Conservation (phyloP, 225 moss, liverwort and hornwort genomes). For the Pleurozium schreberi region DNA sequence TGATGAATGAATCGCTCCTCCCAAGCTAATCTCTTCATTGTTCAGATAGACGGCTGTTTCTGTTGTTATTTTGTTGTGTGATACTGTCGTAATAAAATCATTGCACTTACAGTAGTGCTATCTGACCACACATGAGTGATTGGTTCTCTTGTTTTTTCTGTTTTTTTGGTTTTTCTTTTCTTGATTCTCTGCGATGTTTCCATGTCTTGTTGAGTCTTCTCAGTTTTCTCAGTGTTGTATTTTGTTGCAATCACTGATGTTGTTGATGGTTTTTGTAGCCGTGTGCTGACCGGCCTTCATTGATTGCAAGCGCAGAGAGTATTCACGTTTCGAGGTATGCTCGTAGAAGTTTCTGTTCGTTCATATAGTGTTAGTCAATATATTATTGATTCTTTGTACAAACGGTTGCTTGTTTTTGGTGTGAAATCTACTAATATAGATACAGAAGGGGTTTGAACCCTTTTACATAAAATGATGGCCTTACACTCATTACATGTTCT, state of each 20-base stretch:
- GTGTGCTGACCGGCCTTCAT: constrained; percentile 21
- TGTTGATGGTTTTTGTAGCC: neutral
- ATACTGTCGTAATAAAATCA: constrained; percentile 2
- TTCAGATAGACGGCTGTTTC: neutral
- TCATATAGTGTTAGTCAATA: neutral
- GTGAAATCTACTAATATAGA: neutral
- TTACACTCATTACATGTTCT: neutral
- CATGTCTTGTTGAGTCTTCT: neutral
- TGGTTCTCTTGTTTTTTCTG: neutral
- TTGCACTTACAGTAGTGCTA: neutral
- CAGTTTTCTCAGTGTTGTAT: neutral
- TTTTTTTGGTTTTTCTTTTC: neutral
- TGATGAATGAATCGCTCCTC: neutral
- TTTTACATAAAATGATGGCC: neutral
- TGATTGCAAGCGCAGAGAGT: constrained; percentile 25
- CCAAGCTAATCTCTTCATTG: neutral
- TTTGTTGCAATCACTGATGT: neutral
- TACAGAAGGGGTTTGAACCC: neutral
- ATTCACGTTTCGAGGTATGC: constrained; percentile 38
- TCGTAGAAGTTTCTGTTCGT: neutral
- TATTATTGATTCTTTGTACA: neutral
- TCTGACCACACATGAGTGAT: neutral
- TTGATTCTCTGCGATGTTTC: neutral
- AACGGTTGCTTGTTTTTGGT: neutral
- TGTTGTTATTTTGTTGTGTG: neutral